Percentiles rank a stretch among this genome's conserved stretches.
Evolutionary conservation across 208 protist species (phyloP).

Genomic region (Trichomonas tenax): DNA sequence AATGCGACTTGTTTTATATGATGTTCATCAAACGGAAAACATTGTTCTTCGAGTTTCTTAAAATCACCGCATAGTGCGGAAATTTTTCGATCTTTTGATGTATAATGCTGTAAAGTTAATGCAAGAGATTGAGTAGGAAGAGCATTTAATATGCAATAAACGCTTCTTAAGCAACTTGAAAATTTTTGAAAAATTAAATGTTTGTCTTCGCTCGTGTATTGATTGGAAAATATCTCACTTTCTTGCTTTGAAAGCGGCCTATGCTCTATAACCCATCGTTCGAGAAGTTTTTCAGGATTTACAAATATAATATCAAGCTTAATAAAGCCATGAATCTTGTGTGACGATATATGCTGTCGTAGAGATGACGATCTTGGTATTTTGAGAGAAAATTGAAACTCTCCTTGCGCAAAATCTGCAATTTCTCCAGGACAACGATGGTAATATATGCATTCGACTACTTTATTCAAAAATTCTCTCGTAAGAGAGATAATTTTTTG

Average conservation of each 20-base stretch:
- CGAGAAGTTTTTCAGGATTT: not conserved
- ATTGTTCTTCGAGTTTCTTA: not conserved
- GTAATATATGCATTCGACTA: constrained; percentile 11
- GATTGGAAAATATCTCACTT: not conserved
- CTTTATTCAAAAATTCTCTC: not conserved
- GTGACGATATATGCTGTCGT: not conserved
- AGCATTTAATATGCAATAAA: not conserved
- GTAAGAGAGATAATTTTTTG: not conserved
- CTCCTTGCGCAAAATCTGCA: not conserved
- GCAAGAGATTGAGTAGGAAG: not conserved
- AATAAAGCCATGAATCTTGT: not conserved
- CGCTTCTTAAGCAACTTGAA: not conserved
- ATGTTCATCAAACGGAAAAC: not conserved
- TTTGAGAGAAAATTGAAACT: not conserved
- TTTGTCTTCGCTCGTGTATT: not conserved
- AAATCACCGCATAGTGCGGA: not conserved
- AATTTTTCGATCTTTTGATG: not conserved
- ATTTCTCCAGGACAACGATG: not conserved
- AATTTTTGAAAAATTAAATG: not conserved
- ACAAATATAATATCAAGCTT: not conserved
- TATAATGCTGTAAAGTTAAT: not conserved
- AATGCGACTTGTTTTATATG: not conserved
- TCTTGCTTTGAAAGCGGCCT: not conserved
- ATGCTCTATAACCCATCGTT: not conserved
- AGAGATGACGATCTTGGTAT: not conserved